Base-by-base conservation (phyloP, 2,329 filamentous ascomycete species). In the Monascus ruber region DNA sequence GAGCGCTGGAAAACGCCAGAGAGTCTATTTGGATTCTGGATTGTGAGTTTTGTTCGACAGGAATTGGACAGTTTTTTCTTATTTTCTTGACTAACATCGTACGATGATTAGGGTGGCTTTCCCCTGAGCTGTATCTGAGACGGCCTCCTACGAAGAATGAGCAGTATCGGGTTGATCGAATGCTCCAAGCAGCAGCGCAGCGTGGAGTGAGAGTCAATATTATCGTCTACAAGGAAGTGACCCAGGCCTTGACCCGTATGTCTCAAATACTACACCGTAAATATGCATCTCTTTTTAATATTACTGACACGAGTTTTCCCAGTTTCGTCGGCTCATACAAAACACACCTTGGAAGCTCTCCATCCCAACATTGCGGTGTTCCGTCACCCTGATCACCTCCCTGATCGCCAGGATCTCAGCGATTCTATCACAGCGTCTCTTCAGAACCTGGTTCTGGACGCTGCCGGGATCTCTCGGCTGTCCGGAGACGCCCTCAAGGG, bases 191-290 rank as follows among this genome's bases (percentile, higher is more conserved):
- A 39, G 87, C 86, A 6, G 86, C 88, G 25, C 74, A 89, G 62
- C 77, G 87, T 33, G 88, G 87, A 33, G 87, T 94, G 34, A 77
- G 82, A 50, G 72, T 94, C 50, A 82, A 88, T 51, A 72, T 94
- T 37, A 87, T 94, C 38, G 85, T 94, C 7, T 94, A 94, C 67
- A 94, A 94, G 64, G 88, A 95, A 47, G 84, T 89, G 5, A 77
- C 83, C 3, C 81, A 85, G 53, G 83, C 85, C 31, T 65, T 93
- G 53, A 87, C 83, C 32, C 70, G 82, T 85, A 72, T 73, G 81
- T 77, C 17, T 17, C 17, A 17, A 17, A 17, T 17, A 17, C 17
- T 17, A 52, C 38, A 43, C 25, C 7, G 7, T 26, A n/a, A 9
- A 7, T 10, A n/a, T 5, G 6, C 24, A n/a, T 11, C 26, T 28